phyloP scores from a whole-genome alignment of 1,284 basidiomycete genomes.

The Xanthoconium separans region DNA sequence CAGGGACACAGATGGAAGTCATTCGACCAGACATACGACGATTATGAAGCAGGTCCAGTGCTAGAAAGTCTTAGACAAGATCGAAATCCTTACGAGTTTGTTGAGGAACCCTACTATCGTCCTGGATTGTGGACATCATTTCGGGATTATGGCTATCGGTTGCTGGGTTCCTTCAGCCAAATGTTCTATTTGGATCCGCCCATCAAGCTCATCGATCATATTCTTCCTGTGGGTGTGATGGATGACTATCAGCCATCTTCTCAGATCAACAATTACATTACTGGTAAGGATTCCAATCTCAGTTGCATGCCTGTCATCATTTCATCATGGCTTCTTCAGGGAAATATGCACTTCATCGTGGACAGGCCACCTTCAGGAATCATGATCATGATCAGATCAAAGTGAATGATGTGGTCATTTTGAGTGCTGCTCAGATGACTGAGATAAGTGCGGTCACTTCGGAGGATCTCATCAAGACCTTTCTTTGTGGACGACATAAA shows the following conservation, averaged over 20 bases:
- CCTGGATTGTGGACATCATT: not conserved
- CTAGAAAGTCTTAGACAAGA: not conserved
- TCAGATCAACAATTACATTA: not conserved
- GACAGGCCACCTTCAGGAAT: too few species aligned
- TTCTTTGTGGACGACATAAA: not conserved
- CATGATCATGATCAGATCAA: too few species aligned
- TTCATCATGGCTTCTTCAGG: not conserved
- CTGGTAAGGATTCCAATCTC: not conserved
- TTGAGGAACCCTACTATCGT: not conserved
- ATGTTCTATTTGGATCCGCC: not conserved
- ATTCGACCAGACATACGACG: too few species aligned
- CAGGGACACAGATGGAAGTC: too few species aligned
- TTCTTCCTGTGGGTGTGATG: not conserved
- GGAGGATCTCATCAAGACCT: not conserved
- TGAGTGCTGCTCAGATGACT: not conserved
- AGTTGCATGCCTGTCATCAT: too few species aligned
- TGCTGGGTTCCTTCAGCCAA: not conserved
- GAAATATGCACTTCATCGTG: not conserved
- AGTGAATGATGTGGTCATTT: not conserved
- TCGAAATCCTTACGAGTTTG: not conserved
- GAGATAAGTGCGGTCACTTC: not conserved
- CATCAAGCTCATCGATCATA: not conserved
- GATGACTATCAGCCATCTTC: not conserved
- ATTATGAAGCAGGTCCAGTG: not conserved
- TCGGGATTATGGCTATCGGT: not conserved